A percentile compares a stretch with the other conserved stretches of the same genome.
phyloP scores from a whole-genome alignment of 2,329 filamentous ascomycete genomes.

The Pseudocercospora fuligena region DNA sequence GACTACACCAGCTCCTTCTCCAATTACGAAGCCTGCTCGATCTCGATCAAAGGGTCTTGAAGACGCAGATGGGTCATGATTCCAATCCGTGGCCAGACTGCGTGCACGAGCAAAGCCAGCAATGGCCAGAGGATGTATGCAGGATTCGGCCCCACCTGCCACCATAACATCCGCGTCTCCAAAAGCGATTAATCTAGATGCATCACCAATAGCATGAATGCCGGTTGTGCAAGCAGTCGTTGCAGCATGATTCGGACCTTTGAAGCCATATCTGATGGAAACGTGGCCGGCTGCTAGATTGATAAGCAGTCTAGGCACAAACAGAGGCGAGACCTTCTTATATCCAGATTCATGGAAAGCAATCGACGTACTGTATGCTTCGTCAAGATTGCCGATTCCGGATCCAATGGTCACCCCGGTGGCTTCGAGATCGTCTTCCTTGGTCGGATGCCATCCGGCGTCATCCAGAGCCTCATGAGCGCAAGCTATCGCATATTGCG shows the following conservation, averaged over 20 bases:
- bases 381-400: slow-evolving; percentile 91
- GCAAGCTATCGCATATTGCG: slow-evolving; percentile 88
- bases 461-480: slow-evolving; percentile 84
- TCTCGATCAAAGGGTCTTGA: slow-evolving; percentile 86
- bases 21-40: slow-evolving; percentile 86
- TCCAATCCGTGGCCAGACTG: slow-evolving; percentile 82
- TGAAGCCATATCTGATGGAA: slow-evolving; percentile 88
- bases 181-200: slow-evolving; percentile 86
- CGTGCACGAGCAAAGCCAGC: slow-evolving; percentile 88
- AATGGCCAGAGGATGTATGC: slow-evolving; percentile 91
- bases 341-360: slow-evolving; percentile 79
- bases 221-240: slow-evolving; percentile 97
- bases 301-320: slow-evolving; percentile 90
- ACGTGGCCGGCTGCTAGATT: slow-evolving; percentile 95
- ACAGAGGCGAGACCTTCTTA: slow-evolving; percentile 88
- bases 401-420: slow-evolving; percentile 94
- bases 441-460: slow-evolving; percentile 72
- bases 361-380: slow-evolving; percentile 83
- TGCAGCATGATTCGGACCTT: slow-evolving; percentile 86
- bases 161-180: slow-evolving; percentile 95
- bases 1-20: slow-evolving; percentile 86
- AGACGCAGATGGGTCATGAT: slow-evolving; percentile 69
- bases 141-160: slow-evolving; percentile 92
- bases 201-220: slow-evolving; percentile 92
- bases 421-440: slow-evolving; percentile 67